A percentile compares a stretch with the other conserved stretches of the same genome.
Evolutionary conservation across 2,329 filamentous ascomycete genomes (phyloP).

Genomic region (Tolypocladium endophyticum): DNA sequence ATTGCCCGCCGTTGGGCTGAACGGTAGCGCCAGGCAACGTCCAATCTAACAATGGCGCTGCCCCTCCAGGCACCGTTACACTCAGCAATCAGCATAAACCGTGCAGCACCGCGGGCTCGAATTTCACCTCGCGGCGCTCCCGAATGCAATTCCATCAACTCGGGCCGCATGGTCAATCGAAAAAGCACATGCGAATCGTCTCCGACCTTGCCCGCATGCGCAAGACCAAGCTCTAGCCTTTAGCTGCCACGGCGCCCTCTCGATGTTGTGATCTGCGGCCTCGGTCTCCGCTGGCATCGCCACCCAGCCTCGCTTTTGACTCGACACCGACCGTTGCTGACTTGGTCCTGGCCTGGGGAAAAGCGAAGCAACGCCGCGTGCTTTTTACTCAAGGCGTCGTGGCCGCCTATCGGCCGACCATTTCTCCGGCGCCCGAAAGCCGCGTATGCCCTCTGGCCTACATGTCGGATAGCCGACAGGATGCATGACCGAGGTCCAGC

Average conservation of each 20-base stretch:
- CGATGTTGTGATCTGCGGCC: not conserved
- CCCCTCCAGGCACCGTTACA: not conserved
- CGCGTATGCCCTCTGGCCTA: not conserved
- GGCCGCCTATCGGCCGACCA: not conserved
- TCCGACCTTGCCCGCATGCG: not conserved
- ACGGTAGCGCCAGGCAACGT: not conserved
- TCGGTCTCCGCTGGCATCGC: not conserved
- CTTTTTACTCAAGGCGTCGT: not conserved
- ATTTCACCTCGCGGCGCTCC: not conserved
- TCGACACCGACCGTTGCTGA: not conserved
- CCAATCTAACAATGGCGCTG: not conserved
- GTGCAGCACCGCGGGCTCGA: not conserved
- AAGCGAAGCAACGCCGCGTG: not conserved
- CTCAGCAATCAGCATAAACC: not conserved
- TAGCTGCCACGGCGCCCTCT: not conserved
- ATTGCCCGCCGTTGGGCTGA: not conserved
- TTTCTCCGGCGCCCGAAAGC: not conserved
- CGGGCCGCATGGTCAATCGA: not conserved
- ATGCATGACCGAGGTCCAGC: not conserved
- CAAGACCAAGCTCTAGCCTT: not conserved
- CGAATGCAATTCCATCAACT: not conserved
- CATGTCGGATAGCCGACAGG: not conserved
- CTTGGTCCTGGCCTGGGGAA: not conserved
- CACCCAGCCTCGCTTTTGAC: not conserved
- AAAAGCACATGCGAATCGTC: not conserved